phyloP scores from a whole-genome alignment of 169 alveolate genomes.

The Cryptosporidium meleagridis region DNA sequence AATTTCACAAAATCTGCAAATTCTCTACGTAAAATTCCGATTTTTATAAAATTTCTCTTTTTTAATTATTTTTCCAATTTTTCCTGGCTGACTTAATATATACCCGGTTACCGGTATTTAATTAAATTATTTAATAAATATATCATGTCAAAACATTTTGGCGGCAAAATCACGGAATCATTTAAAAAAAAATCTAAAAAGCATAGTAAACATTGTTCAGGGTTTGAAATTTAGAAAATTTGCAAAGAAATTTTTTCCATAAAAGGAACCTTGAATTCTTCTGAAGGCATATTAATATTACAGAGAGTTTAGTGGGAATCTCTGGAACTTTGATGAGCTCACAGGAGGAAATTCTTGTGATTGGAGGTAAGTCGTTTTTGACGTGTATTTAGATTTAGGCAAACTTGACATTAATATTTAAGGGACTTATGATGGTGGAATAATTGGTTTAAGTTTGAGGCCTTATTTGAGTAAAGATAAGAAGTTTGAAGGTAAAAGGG shows the following conservation, averaged over 20 bases:
- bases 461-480: neutral
- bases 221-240: neutral
- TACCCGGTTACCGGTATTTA: slow-evolving; percentile 22
- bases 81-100: neutral
- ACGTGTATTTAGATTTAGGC: neutral
- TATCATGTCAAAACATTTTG: neutral
- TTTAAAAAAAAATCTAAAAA: neutral
- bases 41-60: neutral
- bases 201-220: neutral
- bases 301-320: neutral
- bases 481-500: neutral
- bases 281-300: neutral
- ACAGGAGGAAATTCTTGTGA: slow-evolving; percentile 20
- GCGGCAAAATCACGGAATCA: slow-evolving; percentile 1
- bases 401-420: neutral
- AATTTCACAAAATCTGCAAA: neutral
- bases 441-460: slow-evolving; percentile 19
- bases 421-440: slow-evolving; percentile 69
- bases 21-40: neutral
- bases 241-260: neutral
- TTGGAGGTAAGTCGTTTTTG: slow-evolving; percentile 46
- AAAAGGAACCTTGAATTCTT: neutral
- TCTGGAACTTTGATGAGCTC: neutral
- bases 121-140: neutral
- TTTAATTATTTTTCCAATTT: neutral